phyloP scores from a whole-genome alignment of 1,139 yeast species.

The Geotrichum restrictum region DNA sequence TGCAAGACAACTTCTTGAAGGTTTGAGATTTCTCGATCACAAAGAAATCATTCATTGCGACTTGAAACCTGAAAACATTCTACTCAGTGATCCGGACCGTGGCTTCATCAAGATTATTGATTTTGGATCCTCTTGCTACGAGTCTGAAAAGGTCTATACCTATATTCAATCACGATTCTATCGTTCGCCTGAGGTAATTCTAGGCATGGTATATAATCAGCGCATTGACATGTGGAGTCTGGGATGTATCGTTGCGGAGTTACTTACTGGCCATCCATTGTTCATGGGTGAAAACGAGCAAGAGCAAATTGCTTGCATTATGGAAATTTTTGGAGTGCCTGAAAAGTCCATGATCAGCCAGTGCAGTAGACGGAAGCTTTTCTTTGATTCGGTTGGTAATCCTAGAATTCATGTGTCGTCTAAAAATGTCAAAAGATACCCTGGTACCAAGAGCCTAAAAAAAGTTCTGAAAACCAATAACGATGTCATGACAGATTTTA shows the following conservation, averaged over 20 bases:
- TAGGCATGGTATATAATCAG: conserved; percentile 70
- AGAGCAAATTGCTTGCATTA: conserved; percentile 57
- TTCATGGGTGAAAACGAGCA: conserved; percentile 68
- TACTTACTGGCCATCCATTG: conserved; percentile 62
- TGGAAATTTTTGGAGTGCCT: conserved; percentile 65
- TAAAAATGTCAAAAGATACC: conserved; percentile 38
- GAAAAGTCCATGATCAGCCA: conserved; percentile 40
- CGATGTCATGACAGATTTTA: conserved; percentile 40
- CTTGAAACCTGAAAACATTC: conserved; percentile 93
- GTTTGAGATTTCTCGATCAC: conserved; percentile 57
- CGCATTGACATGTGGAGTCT: conserved; percentile 80
- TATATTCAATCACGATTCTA: conserved; percentile 95
- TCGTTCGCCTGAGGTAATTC: conserved; percentile 82
- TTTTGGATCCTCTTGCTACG: conserved; percentile 95
- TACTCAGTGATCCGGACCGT: conserved; percentile 73
- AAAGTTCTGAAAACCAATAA: conserved; percentile 33
- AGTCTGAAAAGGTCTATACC: conserved; percentile 82
- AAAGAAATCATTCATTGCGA: conserved; percentile 71
- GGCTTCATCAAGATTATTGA: conserved; percentile 91
- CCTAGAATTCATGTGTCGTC: conserved; percentile 38
- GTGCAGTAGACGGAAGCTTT: conserved; percentile 38
- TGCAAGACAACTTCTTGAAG: conserved; percentile 54
- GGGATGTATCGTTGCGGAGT: conserved; percentile 65
- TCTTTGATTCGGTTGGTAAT: conserved; percentile 46
- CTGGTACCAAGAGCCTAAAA: conserved; percentile 32